Base-by-base conservation (phyloP, 495 filamentous ascomycete species). In the Collariella sp. region DNA sequence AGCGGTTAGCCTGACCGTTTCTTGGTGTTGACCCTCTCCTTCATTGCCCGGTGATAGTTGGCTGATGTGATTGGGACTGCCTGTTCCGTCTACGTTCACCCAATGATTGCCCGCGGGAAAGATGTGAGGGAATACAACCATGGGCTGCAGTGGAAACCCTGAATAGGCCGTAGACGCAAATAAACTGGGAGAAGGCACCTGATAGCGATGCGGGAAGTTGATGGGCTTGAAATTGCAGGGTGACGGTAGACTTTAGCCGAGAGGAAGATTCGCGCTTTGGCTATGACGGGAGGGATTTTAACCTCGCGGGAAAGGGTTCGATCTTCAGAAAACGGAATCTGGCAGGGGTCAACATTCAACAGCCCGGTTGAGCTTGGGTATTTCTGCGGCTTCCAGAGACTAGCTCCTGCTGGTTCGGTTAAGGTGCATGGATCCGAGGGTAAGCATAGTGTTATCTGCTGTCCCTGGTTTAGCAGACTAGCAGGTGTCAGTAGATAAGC, bases 161-260 rank as follows among this genome's bases (percentile, higher is more conserved):
- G 22, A 34, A 9, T 24, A 16, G 19, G 42, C 20, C 19, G 15
- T 24, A 39, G 33, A 40, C 19, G 18, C 23, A 57, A 43, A 50
- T 29, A 36, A 49, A 15, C 34, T 46, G 43, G 50, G 48, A 43
- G 46, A 42, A 48, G 39, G 22, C 29, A 12, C 3, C 18, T 24
- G 16, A 46, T n/a, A 26, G 46, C 42, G 40, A 52, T 42, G 47
- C 57, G 57, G 57, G 46, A 48, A 53, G 46, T 49, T 52, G 53
- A 51, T 50, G 39, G 45, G 50, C 52, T 49, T 31, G 52, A 52
- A 31, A 43, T 48, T 33, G 54, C 46, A 50, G 50, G 36, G 45
- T 62, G 45, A 54, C 41, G 35, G 47, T 51, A 43, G 53, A 47
- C 23, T 62, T 62, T 62, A 62, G 46, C 60, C 60, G 60, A 16